Conservation (phyloP, 1,139 yeast genomes). For the Debaryomyces coudertii region DNA sequence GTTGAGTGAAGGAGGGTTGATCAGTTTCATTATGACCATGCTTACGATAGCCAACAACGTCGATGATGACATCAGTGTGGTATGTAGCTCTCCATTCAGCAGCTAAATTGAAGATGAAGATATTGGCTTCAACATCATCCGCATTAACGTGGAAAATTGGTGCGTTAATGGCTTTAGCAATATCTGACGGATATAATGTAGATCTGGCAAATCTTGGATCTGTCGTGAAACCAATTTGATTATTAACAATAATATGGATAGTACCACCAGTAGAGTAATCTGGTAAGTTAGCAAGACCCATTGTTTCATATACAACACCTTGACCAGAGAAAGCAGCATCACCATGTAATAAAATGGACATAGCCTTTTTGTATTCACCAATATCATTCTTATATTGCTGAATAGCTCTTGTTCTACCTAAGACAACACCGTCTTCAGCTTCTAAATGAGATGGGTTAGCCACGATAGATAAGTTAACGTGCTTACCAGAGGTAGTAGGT, state of each 20-base stretch:
- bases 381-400: conserved; percentile 90
- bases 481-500: conserved; percentile 98
- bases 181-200: conserved; percentile 96
- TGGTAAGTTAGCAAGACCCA: conserved; percentile 91
- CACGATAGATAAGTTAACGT: conserved; percentile 90
- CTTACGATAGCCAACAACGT: conserved; percentile 97
- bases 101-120: conserved; percentile 91
- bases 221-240: conserved; percentile 99
- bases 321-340: conserved; percentile 99
- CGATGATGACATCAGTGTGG: conserved; percentile 95
- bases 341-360: conserved; percentile 94
- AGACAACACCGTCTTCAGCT: conserved; percentile 98
- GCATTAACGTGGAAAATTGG: conserved; percentile 99
- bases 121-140: conserved; percentile 93
- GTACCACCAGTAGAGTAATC: conserved; percentile 99
- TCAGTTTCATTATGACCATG: conserved; percentile 99
- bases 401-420: conserved; percentile 97
- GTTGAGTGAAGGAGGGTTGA: conserved; percentile 98
- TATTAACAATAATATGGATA: conserved; percentile 90
- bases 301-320: conserved; percentile 98
- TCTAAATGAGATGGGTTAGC: conserved; percentile 99
- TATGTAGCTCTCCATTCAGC: conserved; percentile 98
- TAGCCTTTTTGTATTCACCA: conserved; percentile 80
- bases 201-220: conserved; percentile 98
- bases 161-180: conserved; percentile 94